These are phyloP conservation scores for Cladophialophora chaetospira DNA, from an alignment of 2,329 filamentous ascomycete species.

Conservation along the genomic window DNA sequence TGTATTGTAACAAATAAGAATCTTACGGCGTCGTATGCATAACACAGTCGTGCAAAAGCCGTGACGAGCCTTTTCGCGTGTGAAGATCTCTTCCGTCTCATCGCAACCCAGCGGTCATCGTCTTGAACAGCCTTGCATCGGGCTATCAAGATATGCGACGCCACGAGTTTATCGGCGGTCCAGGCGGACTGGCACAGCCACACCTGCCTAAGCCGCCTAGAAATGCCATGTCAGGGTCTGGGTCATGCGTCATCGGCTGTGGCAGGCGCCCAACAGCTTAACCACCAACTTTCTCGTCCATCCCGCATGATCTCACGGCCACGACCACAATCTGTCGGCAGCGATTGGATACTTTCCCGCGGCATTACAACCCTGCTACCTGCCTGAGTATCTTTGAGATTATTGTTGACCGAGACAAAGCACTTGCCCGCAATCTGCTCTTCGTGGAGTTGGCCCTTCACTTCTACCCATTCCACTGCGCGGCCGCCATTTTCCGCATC, in stretches of 20 bases:
- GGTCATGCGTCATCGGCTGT: background rate
- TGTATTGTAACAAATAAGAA: too few species aligned
- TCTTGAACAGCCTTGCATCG: too few species aligned
- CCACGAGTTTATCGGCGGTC: background rate
- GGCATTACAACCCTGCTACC: constrained; percentile 8
- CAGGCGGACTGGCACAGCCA: background rate
- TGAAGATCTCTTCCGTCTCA: background rate
- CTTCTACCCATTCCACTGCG: constrained; percentile 9
- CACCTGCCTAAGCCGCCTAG: background rate
- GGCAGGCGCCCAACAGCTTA: constrained; percentile 9
- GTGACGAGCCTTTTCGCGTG: too few species aligned
- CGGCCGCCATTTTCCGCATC: background rate
- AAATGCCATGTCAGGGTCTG: background rate
- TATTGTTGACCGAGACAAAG: constrained; percentile 9
- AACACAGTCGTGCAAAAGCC: background rate
- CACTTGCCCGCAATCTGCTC: background rate
- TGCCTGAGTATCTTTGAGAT: constrained; percentile 6
- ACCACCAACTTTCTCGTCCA: constrained; percentile 8
- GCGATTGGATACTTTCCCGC: constrained; percentile 27
- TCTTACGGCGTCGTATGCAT: background rate
- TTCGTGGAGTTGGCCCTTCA: constrained; percentile 6
- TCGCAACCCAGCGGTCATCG: too few species aligned
- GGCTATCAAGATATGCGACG: background rate
- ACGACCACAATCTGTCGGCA: constrained; percentile 25
- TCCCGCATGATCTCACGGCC: constrained; percentile 24